Evolutionary conservation across 2,329 filamentous ascomycete genomes (phyloP).

Genomic region (Colletotrichum salicis): DNA sequence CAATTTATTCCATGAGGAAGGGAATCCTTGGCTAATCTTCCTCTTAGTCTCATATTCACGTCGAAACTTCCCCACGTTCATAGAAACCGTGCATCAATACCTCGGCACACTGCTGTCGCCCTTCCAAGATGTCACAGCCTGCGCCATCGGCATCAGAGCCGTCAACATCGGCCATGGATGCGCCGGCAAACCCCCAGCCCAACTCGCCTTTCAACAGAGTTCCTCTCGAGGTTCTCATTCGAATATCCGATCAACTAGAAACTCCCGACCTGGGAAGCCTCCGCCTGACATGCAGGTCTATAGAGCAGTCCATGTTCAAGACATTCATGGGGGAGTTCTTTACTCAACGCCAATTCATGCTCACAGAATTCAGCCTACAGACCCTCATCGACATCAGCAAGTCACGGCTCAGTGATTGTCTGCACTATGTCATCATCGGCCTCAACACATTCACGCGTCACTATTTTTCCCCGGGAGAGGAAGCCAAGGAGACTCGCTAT

Average conservation of each 20-base stretch:
- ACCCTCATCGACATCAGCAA: slow-evolving; percentile 64
- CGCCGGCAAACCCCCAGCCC: not conserved
- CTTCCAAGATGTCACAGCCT: slow-evolving; percentile 16
- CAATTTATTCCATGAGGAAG: not conserved
- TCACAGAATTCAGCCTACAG: slow-evolving; percentile 66
- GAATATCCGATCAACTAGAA: slow-evolving; percentile 62
- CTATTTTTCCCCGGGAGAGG: slow-evolving; percentile 25
- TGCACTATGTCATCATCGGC: slow-evolving; percentile 62
- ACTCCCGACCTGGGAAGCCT: slow-evolving; percentile 66
- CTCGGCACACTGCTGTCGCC: not conserved
- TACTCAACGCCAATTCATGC: slow-evolving; percentile 72
- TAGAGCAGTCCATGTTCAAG: slow-evolving; percentile 65
- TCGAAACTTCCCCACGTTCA: not conserved
- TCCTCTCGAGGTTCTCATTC: slow-evolving; percentile 68
- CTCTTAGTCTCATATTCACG: not conserved
- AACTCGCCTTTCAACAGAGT: slow-evolving; percentile 47
- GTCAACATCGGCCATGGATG: not conserved
- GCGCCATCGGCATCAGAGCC: not conserved
- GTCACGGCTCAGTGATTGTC: slow-evolving; percentile 50
- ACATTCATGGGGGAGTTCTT: slow-evolving; percentile 73
- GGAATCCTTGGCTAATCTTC: not conserved
- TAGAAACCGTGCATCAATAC: not conserved
- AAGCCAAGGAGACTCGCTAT: slow-evolving; percentile 31
- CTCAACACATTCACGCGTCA: slow-evolving; percentile 46
- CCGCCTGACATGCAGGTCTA: slow-evolving; percentile 63